Conservation (phyloP, 2,329 filamentous ascomycete species). For the Aspergillus viridinutans region DNA sequence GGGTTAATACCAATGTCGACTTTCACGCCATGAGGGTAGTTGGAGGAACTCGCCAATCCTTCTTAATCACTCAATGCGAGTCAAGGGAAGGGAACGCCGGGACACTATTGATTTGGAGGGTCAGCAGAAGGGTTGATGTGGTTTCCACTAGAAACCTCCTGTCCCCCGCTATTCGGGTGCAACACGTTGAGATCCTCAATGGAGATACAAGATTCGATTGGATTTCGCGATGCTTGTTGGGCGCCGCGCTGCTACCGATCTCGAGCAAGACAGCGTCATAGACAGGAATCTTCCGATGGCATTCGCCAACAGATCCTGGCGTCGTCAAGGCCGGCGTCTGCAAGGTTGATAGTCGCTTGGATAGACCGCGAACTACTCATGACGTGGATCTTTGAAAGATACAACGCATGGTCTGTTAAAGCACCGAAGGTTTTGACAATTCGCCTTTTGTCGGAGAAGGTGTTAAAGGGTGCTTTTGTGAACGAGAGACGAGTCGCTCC, state of each 20-base stretch:
- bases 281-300: constrained; percentile 2
- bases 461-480: too few relatives aligned
- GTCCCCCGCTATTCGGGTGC: constrained; percentile 1
- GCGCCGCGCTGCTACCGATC: constrained; percentile 1
- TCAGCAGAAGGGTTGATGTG: neutral
- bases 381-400: too few relatives aligned
- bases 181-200: constrained; percentile 2
- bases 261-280: constrained; percentile 4
- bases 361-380: too few relatives aligned
- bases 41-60: too few relatives aligned
- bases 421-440: neutral
- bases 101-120: neutral
- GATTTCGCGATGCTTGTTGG: constrained; percentile 5
- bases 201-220: constrained; percentile 1
- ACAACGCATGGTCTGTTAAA: too few relatives aligned
- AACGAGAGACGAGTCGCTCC: too few relatives aligned
- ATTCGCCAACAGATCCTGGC: neutral
- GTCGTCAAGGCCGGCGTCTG: neutral
- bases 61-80: too few relatives aligned
- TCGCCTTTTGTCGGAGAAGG: neutral
- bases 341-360: neutral
- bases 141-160: neutral
- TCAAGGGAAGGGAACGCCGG: too few relatives aligned
- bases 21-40: too few relatives aligned
- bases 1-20: too few relatives aligned